Base-by-base conservation (phyloP, 2,329 filamentous ascomycete genomes). In the Ophiocordyceps camponoti-leonardi region DNA sequence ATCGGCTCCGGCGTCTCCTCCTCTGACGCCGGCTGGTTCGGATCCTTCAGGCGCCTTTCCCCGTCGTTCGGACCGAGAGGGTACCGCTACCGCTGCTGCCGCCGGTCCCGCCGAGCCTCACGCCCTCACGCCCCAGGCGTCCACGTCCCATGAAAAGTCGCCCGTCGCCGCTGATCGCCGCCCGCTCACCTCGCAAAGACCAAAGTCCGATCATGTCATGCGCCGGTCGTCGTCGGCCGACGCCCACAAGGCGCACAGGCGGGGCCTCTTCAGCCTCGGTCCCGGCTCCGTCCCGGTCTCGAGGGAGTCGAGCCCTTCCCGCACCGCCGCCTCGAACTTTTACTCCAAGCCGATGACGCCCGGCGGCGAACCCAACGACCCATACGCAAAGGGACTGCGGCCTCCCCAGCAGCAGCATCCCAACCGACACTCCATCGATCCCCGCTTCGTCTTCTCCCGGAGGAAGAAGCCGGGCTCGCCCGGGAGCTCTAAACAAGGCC, bases 21-120 rank as follows among this genome's bases (percentile, higher is more conserved):
- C 87, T 40, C 72, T 96, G 45, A 95, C 88, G 13, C 90, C 90
- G 18, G 80, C 86, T 46, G 87, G 80, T 44, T 90, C 86, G 41
- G 66, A 66, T 19, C 63, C 63, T 59, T 58, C 53, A 41, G 58
- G 51, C 35, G 50, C 53, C 4, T 52, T 55, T 18, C 57, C 58
- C 42, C 62, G 23, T 16, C 43, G 56, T 49, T 52, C 50, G 44
- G 30, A 45, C 12, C 45, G 54, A 55, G 55, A 52, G 53, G 61
- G 56, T 49, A 61, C 59, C 37, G 63, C 66, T 43, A 61, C 68
- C 39, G 61, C 59, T 39, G 63, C 66, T 43, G 61, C 68, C 39
- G 63, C 68, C 49, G 40, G 10, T 23, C 50, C 49, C 45, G 53
- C 53, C 47, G 62, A 65, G 31, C 56, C 60, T 8, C 61, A 65